These are phyloP conservation scores for Yamadazyma atmosphaerica DNA, from an alignment of 1,139 yeast genomes.

Conservation along the genomic window DNA sequence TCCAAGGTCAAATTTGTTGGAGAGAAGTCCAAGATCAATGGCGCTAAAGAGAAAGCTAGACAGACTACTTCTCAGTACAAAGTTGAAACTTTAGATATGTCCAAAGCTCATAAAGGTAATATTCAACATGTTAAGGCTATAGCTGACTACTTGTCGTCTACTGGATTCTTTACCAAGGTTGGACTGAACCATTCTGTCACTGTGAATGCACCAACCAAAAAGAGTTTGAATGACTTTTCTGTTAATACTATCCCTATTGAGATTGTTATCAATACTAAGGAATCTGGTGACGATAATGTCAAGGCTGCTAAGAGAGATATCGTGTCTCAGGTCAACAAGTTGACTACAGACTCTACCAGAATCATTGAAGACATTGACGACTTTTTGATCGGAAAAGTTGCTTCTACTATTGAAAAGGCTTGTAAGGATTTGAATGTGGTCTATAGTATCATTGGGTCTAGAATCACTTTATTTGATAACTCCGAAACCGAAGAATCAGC, in stretches of 20 bases:
- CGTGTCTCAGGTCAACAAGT: constrained; percentile 69
- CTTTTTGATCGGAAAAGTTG: constrained; percentile 58
- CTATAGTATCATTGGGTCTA: constrained; percentile 53
- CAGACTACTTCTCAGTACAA: constrained; percentile 50
- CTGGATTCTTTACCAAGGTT: constrained; percentile 49
- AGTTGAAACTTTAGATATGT: constrained; percentile 74
- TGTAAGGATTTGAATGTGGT: constrained; percentile 52
- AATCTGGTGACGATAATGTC: constrained; percentile 33
- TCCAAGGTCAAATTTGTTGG: constrained; percentile 67
- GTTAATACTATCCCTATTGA: constrained; percentile 40
- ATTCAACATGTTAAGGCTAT: constrained; percentile 72
- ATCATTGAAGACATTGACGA: constrained; percentile 67
- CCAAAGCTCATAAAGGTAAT: constrained; percentile 85
- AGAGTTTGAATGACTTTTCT: constrained; percentile 20
- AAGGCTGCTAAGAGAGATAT: constrained; percentile 60
- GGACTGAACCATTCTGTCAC: constrained; percentile 49
- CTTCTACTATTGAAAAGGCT: constrained; percentile 42
- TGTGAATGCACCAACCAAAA: constrained; percentile 55
- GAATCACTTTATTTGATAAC: constrained; percentile 41
- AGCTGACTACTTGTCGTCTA: constrained; percentile 61
- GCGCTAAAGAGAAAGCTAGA: constrained; percentile 62
- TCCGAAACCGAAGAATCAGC: constrained; percentile 33
- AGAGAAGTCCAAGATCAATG: constrained; percentile 49
- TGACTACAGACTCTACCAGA: constrained; percentile 66
- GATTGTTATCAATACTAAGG: constrained; percentile 35